These are phyloP conservation scores for Ceratocystis albifundus DNA, from an alignment of 2,329 filamentous ascomycete species.

Conservation along the genomic window DNA sequence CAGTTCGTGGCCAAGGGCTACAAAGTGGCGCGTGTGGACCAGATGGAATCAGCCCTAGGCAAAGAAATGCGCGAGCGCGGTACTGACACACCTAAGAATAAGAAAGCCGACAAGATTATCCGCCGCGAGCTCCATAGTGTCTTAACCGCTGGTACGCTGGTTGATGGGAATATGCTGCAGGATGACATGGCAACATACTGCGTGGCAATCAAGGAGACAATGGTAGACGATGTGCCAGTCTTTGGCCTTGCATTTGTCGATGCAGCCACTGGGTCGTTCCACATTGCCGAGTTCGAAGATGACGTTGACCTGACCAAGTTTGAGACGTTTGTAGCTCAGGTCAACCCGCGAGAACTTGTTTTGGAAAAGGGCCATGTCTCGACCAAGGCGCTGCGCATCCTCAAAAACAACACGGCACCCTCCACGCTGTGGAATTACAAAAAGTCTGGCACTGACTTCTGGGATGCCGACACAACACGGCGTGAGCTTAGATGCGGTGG, in stretches of 20 bases:
- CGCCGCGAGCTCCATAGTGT: constrained; percentile 81
- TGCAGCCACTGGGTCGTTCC: constrained; percentile 90
- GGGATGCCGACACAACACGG: constrained; percentile 69
- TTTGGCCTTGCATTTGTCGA: constrained; percentile 94
- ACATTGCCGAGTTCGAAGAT: constrained; percentile 81
- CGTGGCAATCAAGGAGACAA: constrained; percentile 79
- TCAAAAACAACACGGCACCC: constrained; percentile 89
- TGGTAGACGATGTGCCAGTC: constrained; percentile 59
- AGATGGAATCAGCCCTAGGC: constrained; percentile 86
- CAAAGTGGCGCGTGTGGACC: constrained; percentile 93
- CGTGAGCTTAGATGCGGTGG: constrained; percentile 68
- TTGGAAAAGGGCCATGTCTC: constrained; percentile 81
- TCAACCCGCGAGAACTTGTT: constrained; percentile 73
- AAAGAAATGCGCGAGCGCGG: constrained; percentile 98
- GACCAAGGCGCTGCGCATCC: constrained; percentile 76
- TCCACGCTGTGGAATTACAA: constrained; percentile 93
- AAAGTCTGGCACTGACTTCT: constrained; percentile 80
- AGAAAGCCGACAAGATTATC: constrained; percentile 87
- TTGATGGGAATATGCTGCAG: constrained; percentile 93
- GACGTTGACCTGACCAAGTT: constrained; percentile 92
- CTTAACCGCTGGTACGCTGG: constrained; percentile 80
- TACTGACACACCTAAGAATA: constrained; percentile 43
- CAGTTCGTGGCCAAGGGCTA: constrained; percentile 97
- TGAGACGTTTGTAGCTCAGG: constrained; percentile 92
- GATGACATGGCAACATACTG: constrained; percentile 97